Conservation (phyloP, 176 grass and related monocot genomes). For the bread wheat (Triticum aestivum) region IWGSC_CS_RefSeq_v2.1 NC_057811.1:410724759-410725258, state of each 20-base stretch:
- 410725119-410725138: background rate
- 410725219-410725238: background rate
- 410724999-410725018: conserved; percentile 22
- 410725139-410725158: background rate
- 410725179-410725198: conserved; percentile 24
- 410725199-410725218: background rate
- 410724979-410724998: conserved; percentile 2
- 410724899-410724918: background rate
- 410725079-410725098: background rate
- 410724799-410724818: no score
- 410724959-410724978: background rate
- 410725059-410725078: background rate
- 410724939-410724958: conserved; percentile 33
- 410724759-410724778: no score
- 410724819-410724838: no score
- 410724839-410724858: no score
- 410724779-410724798: no score
- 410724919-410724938: background rate
- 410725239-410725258: background rate
- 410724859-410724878: background rate
- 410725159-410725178: background rate
- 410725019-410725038: background rate
- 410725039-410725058: background rate
- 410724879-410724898: background rate
- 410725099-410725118: background rate